phyloP scores from a whole-genome alignment of 106 monocot species.

The Vanilla planifolia region DNA sequence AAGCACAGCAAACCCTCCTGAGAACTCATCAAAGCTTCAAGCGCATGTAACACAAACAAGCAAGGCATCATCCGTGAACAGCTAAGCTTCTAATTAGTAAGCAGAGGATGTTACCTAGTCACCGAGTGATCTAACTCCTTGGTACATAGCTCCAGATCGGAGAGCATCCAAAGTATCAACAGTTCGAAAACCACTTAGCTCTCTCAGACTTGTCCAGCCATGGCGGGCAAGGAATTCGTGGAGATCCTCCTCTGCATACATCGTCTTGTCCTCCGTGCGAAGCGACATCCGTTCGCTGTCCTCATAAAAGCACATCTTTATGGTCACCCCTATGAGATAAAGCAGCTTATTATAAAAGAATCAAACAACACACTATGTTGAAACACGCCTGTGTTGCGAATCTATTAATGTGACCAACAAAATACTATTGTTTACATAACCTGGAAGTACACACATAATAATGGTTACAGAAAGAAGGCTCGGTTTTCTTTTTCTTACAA shows the following conservation, averaged over 20 bases:
- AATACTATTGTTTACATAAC: too few relatives aligned
- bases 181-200: constrained; percentile 49
- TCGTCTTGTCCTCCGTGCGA: constrained; percentile 64
- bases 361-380: too few relatives aligned
- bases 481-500: not conserved
- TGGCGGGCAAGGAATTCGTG: constrained; percentile 56
- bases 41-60: too few relatives aligned
- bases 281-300: constrained; percentile 47
- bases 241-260: constrained; percentile 88
- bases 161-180: constrained; percentile 65
- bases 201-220: constrained; percentile 68
- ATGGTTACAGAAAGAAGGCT: not conserved
- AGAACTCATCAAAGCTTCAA: too few relatives aligned
- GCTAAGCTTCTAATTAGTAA: too few relatives aligned
- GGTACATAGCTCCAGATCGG: constrained; percentile 54
- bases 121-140: constrained; percentile 54
- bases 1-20: too few relatives aligned
- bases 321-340: constrained; percentile 38
- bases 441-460: not conserved
- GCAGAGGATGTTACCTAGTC: constrained; percentile 30
- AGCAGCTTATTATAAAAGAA: not conserved
- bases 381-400: too few relatives aligned
- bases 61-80: too few relatives aligned
- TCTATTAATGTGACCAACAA: too few relatives aligned
- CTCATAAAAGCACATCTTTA: constrained; percentile 72